These are phyloP conservation scores for Pseudopithomyces maydicus DNA, from an alignment of 2,329 filamentous ascomycete species.

Conservation along the genomic window DNA sequence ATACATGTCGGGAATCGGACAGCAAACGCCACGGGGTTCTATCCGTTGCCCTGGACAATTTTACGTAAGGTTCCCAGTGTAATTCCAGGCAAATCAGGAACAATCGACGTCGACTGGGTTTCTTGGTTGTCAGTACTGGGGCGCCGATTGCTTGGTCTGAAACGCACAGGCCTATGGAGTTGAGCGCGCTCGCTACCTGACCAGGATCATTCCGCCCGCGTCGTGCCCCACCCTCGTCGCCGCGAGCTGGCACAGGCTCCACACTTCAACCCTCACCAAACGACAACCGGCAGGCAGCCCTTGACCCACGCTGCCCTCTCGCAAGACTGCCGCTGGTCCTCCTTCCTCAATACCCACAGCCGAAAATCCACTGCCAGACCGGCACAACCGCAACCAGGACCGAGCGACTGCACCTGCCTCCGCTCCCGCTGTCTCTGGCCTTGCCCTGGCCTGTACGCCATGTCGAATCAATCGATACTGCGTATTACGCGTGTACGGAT, in stretches of 20 bases:
- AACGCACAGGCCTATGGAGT: conserved; percentile 7
- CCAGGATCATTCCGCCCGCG: conserved; percentile 14
- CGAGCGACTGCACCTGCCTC: not conserved
- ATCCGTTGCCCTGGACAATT: not conserved
- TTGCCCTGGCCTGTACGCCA: conserved; percentile 37
- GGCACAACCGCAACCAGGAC: not conserved
- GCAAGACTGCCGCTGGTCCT: not conserved
- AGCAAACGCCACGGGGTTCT: not conserved
- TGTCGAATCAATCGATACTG: conserved; percentile 86
- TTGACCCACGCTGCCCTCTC: conserved; percentile 10
- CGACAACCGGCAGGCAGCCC: conserved; percentile 10
- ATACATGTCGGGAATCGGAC: not conserved
- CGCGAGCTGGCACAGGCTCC: conserved; percentile 12
- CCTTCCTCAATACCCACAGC: not conserved
- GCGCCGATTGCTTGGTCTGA: not conserved
- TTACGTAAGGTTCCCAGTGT: not conserved
- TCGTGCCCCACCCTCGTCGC: conserved; percentile 16
- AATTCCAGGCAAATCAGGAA: not conserved
- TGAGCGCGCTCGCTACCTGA: not conserved
- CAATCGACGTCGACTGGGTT: not conserved
- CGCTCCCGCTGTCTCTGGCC: not conserved
- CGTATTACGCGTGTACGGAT: conserved; percentile 77
- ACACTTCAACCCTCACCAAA: conserved; percentile 7
- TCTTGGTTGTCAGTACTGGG: not conserved
- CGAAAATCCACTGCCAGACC: not conserved